Conservation (phyloP, 163 green algal genomes). For the Scenedesmus sp. region DNA sequence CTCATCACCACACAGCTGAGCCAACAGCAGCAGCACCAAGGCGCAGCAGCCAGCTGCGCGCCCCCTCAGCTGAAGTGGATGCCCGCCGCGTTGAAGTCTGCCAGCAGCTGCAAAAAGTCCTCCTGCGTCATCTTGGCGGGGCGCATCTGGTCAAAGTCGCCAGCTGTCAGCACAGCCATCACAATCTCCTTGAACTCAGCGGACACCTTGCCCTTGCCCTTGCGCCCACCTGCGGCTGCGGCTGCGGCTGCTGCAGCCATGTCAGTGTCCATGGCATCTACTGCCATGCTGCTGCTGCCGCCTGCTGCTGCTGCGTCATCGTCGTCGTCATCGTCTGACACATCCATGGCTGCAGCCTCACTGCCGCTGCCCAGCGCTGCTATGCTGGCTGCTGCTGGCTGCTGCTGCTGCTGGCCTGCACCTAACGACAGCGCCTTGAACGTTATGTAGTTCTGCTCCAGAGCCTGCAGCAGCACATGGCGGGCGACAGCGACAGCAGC, state of each 20-base stretch:
- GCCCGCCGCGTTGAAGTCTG: conserved; percentile 87
- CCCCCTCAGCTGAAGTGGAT: conserved; percentile 87
- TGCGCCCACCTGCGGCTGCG: not conserved
- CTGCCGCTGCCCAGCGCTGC: conserved; percentile 45
- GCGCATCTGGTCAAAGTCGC: conserved; percentile 77
- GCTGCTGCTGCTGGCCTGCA: conserved; percentile 42
- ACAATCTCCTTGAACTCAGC: conserved; percentile 79
- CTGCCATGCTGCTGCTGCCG: conserved; percentile 51
- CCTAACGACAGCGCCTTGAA: conserved; percentile 63
- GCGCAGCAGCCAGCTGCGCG: not conserved
- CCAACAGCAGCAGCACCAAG: not conserved
- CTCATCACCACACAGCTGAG: too few relatives aligned
- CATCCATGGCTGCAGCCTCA: conserved; percentile 35
- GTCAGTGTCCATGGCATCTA: conserved; percentile 46
- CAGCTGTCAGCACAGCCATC: conserved; percentile 75
- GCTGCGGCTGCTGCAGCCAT: conserved; percentile 23
- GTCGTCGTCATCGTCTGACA: conserved; percentile 46
- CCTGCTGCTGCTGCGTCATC: conserved; percentile 30
- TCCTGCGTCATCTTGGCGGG: conserved; percentile 92
- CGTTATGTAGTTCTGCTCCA: conserved; percentile 85
- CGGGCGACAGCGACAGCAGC: not conserved
- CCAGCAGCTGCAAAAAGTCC: conserved; percentile 90
- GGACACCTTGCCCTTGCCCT: conserved; percentile 59
- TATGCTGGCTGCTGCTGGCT: not conserved
- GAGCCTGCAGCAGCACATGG: conserved; percentile 44